Percentiles rank a stretch among this genome's conserved stretches.
These are phyloP conservation scores for Cymodocea nodosa DNA, from an alignment of 116 monocot species.

Conservation along the genomic window DNA sequence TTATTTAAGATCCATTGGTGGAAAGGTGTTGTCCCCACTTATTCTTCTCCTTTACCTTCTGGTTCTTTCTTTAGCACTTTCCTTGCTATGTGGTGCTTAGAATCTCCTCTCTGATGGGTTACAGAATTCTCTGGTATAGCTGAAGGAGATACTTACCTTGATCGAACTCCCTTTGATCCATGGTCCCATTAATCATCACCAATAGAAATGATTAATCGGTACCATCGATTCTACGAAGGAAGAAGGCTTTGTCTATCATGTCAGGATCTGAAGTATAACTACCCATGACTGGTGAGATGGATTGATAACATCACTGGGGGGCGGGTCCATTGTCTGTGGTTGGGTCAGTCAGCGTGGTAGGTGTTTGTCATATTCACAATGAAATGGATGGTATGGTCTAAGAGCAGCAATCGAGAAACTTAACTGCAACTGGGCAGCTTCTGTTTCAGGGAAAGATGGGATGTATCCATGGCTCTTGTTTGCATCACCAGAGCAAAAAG, in stretches of 20 bases:
- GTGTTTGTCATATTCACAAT: background rate
- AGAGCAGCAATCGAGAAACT: background rate
- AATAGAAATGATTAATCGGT: background rate
- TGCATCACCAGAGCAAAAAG: background rate
- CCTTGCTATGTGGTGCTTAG: constrained; percentile 5
- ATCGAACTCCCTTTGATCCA: background rate
- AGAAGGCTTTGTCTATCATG: background rate
- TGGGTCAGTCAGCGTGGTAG: background rate
- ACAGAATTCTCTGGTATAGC: background rate
- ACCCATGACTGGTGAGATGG: background rate
- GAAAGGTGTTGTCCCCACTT: background rate
- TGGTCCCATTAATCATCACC: constrained; percentile 3
- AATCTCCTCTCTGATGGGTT: background rate
- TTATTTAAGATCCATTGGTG: background rate
- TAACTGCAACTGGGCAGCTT: background rate
- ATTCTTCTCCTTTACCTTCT: background rate
- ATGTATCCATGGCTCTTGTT: background rate
- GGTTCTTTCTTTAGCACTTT: constrained; percentile 3
- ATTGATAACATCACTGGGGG: background rate
- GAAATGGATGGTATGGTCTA: background rate
- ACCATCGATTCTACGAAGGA: background rate
- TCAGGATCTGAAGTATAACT: background rate
- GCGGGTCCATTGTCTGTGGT: background rate
- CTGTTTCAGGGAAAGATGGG: background rate
- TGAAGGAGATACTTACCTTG: background rate